These are phyloP conservation scores for Ophiocordyceps camponoti-rufipedis DNA, from an alignment of 2,329 filamentous ascomycete species.

Conservation along the genomic window DNA sequence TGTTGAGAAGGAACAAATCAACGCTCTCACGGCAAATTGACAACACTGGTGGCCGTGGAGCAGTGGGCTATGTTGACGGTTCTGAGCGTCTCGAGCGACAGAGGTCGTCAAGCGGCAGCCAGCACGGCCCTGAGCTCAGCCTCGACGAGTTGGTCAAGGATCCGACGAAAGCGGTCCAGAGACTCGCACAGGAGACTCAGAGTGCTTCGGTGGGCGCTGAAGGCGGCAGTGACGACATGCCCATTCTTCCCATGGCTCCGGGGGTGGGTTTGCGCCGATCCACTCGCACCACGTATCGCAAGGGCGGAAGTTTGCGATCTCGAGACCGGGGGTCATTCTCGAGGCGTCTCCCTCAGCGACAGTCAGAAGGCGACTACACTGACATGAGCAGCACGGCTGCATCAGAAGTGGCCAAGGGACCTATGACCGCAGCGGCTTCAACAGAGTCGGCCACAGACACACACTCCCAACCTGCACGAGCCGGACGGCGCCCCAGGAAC, in stretches of 20 bases:
- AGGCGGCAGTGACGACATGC: conserved; percentile 49
- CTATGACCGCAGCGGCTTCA: conserved; percentile 42
- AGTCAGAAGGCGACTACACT: conserved; percentile 35
- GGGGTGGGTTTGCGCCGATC: conserved; percentile 74
- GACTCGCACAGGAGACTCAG: conserved; percentile 41
- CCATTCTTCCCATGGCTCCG: conserved; percentile 63
- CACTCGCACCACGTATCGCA: conserved; percentile 79
- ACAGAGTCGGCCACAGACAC: conserved; percentile 51
- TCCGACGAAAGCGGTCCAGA: conserved; percentile 51
- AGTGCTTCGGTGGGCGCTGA: conserved; percentile 23
- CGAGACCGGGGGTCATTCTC: conserved; percentile 60
- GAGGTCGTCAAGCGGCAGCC: conserved; percentile 34
- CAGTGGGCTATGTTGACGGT: conserved; percentile 60
- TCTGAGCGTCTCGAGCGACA: conserved; percentile 63
- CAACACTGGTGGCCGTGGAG: conserved; percentile 38
- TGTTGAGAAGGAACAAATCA: conserved; percentile 74
- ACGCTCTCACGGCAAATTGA: conserved; percentile 91
- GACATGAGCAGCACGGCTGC: conserved; percentile 14
- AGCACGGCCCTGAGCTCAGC: conserved; percentile 41
- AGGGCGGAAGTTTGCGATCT: conserved; percentile 64
- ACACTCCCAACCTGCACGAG: conserved; percentile 38
- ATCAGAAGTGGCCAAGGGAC: conserved; percentile 27
- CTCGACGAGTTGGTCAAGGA: conserved; percentile 73
- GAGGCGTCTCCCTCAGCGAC: conserved; percentile 46
- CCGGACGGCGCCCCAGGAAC: conserved; percentile 25